phyloP scores from a whole-genome alignment of 2,329 filamentous ascomycete species.

The Ilyonectria robusta region DNA sequence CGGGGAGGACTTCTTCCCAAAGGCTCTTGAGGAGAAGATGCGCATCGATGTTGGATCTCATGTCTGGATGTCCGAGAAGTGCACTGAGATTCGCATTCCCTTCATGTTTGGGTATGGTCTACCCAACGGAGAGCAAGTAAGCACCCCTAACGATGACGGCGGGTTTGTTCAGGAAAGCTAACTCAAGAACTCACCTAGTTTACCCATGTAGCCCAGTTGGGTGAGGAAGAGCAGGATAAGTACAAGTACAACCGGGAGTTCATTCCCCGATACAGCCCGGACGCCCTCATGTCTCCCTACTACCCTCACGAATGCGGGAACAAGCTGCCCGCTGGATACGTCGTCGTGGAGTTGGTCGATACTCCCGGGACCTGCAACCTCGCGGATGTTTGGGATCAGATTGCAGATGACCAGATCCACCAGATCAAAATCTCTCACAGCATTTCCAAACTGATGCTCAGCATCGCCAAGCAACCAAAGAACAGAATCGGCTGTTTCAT shows the following conservation, averaged over 20 bases:
- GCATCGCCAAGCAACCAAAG: neutral
- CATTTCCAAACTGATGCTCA: neutral
- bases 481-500: neutral
- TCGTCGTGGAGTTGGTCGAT: neutral
- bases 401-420: neutral
- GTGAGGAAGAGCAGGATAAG: neutral
- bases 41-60: neutral
- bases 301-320: neutral
- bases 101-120: neutral
- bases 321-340: neutral
- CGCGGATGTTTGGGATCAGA: neutral
- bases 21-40: constrained; percentile 17
- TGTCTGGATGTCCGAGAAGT: neutral
- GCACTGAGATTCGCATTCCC: neutral
- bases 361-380: neutral
- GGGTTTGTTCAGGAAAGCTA: neutral
- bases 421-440: neutral
- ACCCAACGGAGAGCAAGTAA: neutral
- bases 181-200: neutral
- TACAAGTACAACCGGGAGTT: too few relatives aligned
- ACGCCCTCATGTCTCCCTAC: neutral
- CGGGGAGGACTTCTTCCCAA: neutral
- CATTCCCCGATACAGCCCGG: too few relatives aligned
- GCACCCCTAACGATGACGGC: neutral
- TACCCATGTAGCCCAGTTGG: neutral